Conservation (phyloP, 306 rosid genomes). For the Quercus cerris region DNA sequence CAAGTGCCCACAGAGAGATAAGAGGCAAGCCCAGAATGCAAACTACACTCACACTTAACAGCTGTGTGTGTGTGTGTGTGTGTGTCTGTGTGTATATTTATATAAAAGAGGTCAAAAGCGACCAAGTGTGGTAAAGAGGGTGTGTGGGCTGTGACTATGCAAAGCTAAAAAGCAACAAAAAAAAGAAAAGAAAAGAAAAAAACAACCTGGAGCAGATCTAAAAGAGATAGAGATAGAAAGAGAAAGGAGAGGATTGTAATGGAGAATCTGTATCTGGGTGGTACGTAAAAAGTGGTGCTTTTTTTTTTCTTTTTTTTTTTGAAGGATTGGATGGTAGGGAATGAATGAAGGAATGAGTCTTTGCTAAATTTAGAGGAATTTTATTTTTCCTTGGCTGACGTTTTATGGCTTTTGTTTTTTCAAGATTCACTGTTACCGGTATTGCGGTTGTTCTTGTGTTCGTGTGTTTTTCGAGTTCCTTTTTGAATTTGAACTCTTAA, state of each 20-base stretch:
- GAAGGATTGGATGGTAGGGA: conserved; percentile 58
- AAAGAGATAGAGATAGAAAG: not conserved
- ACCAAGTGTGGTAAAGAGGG: not conserved
- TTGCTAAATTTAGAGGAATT: conserved; percentile 23
- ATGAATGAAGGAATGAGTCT: conserved; percentile 25
- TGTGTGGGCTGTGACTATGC: conserved; percentile 16
- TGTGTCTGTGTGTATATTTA: not conserved
- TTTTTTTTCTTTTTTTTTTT: not conserved
- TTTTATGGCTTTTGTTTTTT: conserved; percentile 18
- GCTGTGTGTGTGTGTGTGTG: too few species aligned
- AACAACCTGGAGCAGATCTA: conserved; percentile 21
- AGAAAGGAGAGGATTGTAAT: conserved; percentile 12
- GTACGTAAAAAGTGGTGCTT: conserved; percentile 28
- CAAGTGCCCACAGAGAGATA: not conserved
- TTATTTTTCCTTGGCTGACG: conserved; percentile 23
- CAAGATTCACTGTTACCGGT: conserved; percentile 8
- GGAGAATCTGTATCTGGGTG: conserved; percentile 66
- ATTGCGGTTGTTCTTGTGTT: conserved; percentile 23
- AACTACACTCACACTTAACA: not conserved
- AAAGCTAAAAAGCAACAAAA: conserved; percentile 15
- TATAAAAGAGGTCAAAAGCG: not conserved
- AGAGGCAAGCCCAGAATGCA: conserved; percentile 29
- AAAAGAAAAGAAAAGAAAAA: not conserved
- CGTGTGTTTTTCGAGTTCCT: conserved; percentile 6
- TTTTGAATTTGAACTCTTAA: not conserved